Evolutionary conservation across 495 filamentous ascomycete species (phyloP).

Genomic region (Penicillium daleae): DNA sequence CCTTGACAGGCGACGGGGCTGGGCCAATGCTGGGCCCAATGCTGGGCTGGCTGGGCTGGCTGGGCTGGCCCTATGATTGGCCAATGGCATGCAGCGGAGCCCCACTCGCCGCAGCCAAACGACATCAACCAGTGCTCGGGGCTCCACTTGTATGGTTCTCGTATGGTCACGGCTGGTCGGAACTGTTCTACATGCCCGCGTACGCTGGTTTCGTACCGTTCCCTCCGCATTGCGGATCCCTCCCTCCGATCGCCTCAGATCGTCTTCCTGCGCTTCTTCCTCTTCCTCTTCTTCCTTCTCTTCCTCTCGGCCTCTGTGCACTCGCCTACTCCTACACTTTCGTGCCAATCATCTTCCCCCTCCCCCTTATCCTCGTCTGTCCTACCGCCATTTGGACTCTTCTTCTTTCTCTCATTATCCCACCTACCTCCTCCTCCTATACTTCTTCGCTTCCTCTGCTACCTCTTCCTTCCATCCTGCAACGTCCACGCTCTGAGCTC

Average conservation of each 20-base stretch:
- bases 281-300: constrained; percentile 13
- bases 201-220: constrained; percentile 34
- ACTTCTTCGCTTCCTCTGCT: constrained; percentile 15
- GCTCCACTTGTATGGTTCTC: constrained; percentile 11
- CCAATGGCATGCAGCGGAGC: constrained; percentile 23
- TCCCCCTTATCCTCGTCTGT: constrained; percentile 11
- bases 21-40: neutral
- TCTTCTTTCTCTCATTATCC: constrained; percentile 9
- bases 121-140: constrained; percentile 11
- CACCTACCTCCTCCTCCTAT: constrained; percentile 12
- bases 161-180: constrained; percentile 22
- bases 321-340: constrained; percentile 7
- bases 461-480: constrained; percentile 13
- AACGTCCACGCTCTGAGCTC: constrained; percentile 21
- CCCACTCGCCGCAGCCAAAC: constrained; percentile 21
- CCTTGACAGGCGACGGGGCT: neutral
- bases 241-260: constrained; percentile 37
- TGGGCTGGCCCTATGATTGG: constrained; percentile 15
- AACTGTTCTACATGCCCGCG: constrained; percentile 5
- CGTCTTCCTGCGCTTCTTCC: constrained; percentile 20
- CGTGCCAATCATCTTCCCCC: constrained; percentile 17
- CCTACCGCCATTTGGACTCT: constrained; percentile 9
- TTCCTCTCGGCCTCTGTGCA: constrained; percentile 7
- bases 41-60: constrained; percentile 4
- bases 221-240: constrained; percentile 40